These are phyloP conservation scores for Phenoliferia sp. DNA, from an alignment of 1,284 basidiomycete species.

Conservation along the genomic window DNA sequence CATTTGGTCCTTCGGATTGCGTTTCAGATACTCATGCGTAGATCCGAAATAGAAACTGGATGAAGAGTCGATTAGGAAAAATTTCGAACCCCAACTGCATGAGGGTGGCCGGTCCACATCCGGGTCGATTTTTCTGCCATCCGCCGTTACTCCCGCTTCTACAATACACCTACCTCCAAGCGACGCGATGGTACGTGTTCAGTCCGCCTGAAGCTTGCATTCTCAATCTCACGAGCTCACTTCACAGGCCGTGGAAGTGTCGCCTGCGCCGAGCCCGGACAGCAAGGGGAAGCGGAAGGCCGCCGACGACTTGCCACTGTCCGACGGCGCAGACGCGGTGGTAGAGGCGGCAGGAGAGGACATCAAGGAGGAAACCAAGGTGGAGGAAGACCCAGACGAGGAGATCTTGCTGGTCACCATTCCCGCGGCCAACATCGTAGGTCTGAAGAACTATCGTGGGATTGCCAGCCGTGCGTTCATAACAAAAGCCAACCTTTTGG, in stretches of 20 bases:
- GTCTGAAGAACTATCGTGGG: slow-evolving; percentile 19
- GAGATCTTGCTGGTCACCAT: slow-evolving; percentile 15
- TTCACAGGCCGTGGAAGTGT: not conserved
- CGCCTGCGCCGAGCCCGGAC: slow-evolving; percentile 2
- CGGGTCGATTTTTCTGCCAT: too few species aligned
- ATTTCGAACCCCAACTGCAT: too few species aligned
- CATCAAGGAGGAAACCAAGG: slow-evolving; percentile 13
- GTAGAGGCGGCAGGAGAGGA: not conserved
- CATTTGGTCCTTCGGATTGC: too few species aligned
- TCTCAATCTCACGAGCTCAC: not conserved
- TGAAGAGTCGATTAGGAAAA: too few species aligned
- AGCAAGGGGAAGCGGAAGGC: slow-evolving; percentile 12
- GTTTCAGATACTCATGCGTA: too few species aligned
- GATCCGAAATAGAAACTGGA: too few species aligned
- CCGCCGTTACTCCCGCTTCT: too few species aligned
- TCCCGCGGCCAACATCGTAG: slow-evolving; percentile 23
- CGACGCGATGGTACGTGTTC: not conserved
- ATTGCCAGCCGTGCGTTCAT: slow-evolving; percentile 20
- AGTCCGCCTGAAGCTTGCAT: not conserved
- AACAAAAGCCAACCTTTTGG: not conserved
- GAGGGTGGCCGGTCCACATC: too few species aligned
- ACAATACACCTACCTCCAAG: too few species aligned
- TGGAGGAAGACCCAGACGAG: slow-evolving; percentile 14
- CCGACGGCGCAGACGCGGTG: not conserved
- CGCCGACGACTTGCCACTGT: not conserved